A percentile compares a stretch with the other conserved stretches of the same genome.
phyloP scores from a whole-genome alignment of 2,329 filamentous ascomycete genomes.

The Orbilia quercus region DNA sequence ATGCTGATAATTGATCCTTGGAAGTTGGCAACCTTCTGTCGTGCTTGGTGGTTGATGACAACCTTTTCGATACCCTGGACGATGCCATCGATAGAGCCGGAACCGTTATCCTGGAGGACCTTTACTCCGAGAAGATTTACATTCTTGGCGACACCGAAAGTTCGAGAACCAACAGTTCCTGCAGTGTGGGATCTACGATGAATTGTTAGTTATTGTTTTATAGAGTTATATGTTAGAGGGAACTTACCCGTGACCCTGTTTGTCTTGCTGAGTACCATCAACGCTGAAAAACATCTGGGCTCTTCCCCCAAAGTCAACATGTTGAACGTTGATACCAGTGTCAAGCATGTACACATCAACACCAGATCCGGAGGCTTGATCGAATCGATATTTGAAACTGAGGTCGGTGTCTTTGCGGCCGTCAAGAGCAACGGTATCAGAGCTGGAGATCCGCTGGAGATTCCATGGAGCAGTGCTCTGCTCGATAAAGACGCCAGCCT shows the following conservation, averaged over 20 bases:
- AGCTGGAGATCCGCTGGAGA: slow-evolving; percentile 61
- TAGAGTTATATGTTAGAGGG: neutral
- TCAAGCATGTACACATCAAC: slow-evolving; percentile 67
- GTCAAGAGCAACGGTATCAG: slow-evolving; percentile 58
- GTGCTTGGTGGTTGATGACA: slow-evolving; percentile 63
- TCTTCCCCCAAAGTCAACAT: slow-evolving; percentile 60
- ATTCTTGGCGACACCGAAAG: slow-evolving; percentile 66
- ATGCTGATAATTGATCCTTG: slow-evolving; percentile 67
- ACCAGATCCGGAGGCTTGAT: slow-evolving; percentile 62
- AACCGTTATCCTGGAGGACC: slow-evolving; percentile 63
- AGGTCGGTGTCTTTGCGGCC: slow-evolving; percentile 60
- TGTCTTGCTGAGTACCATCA: slow-evolving; percentile 63
- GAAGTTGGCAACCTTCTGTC: slow-evolving; percentile 62
- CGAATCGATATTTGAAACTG: slow-evolving; percentile 63
- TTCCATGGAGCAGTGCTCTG: slow-evolving; percentile 59
- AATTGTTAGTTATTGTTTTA: slow-evolving; percentile 4
- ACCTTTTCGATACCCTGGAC: slow-evolving; percentile 64
- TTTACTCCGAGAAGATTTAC: slow-evolving; percentile 66
- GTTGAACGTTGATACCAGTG: slow-evolving; percentile 63
- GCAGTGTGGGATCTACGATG: slow-evolving; percentile 59
- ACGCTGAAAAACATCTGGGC: slow-evolving; percentile 62
- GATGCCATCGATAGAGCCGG: slow-evolving; percentile 63
- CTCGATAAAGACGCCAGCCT: slow-evolving; percentile 31
- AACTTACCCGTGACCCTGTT: slow-evolving; percentile 70
- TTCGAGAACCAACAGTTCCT: slow-evolving; percentile 58